Evolutionary conservation across 2,329 filamentous ascomycete genomes (phyloP), one percentile per base, ranked within the genome.

Genomic region (Akanthomyces muscarius): DNA sequence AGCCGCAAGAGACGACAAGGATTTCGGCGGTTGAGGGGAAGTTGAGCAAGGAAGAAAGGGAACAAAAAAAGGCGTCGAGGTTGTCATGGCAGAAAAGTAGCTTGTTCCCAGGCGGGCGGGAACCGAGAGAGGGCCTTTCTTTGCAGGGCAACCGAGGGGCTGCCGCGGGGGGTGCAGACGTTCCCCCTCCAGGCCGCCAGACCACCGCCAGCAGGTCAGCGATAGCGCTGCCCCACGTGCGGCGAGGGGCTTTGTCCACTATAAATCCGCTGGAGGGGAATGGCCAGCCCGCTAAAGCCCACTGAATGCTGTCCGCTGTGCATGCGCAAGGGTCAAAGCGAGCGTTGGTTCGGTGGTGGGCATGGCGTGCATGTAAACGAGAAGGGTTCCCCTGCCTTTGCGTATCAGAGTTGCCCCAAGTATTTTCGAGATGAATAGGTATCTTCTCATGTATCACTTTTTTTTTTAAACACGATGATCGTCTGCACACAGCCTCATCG

Each of bases 181-280:
- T 45, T 48, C 45, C 45, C 28, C n/a, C 8, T 25, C n/a, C 45
- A n/a, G n/a, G 42, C 18, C 42, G 6, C 21, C 45, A 48, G 45
- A 11, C 13, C 45, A 41, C 38, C 45, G 13, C 45, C 45, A 48
- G n/a, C 45, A 44, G 25, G 53, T n/a, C 41, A 42, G 38, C 54
- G 55, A 57, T 57, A 47, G 44, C 55, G 38, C 42, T 48, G 55
- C 55, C 55, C 55, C 55, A 57, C 55, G 55, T 36, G 42, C 55
- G n/a, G 30, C 28, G 55, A 57, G 42, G 54, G 33, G 38, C 25
- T 44, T 30, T 55, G 52, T 44, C 54, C 54, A 56, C 54, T 56
- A 57, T 36, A 11, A 57, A 48, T 28, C 55, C 55, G 55, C 55
- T 48, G 42, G 33, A 57, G 42, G 44, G 33, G 8, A 3, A 8